These are phyloP conservation scores for Ophiocordyceps polyrhachis-furcata DNA, from an alignment of 2,329 filamentous ascomycete species.

Conservation along the genomic window DNA sequence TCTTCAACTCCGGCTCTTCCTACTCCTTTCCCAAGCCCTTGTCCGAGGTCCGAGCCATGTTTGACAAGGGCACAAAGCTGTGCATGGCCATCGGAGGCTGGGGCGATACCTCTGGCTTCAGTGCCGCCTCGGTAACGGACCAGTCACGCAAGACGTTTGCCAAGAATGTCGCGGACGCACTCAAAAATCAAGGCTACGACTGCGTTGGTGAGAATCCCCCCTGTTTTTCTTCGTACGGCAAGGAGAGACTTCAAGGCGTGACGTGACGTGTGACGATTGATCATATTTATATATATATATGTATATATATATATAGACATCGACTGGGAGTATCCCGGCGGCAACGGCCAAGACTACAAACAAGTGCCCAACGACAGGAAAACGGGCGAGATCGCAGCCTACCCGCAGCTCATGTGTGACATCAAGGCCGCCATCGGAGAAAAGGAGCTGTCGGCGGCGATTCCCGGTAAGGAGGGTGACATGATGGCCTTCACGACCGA, in stretches of 20 bases:
- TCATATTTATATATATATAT: no score
- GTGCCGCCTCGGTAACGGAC: constrained; percentile 25
- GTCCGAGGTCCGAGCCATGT: constrained; percentile 29
- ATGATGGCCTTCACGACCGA: constrained; percentile 47
- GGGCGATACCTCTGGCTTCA: constrained; percentile 41
- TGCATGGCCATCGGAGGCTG: constrained; percentile 49
- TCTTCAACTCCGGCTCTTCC: constrained; percentile 24
- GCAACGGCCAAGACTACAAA: constrained; percentile 54
- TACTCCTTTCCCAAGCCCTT: constrained; percentile 36
- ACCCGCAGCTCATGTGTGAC: constrained; percentile 38
- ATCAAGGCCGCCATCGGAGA: constrained; percentile 38
- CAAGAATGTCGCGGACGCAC: constrained; percentile 33
- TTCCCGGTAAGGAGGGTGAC: constrained; percentile 41
- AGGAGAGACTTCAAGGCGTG: no score
- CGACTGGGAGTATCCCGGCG: constrained; percentile 46
- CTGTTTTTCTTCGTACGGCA: no score
- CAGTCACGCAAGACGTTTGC: constrained; percentile 32
- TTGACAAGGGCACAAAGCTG: constrained; percentile 33
- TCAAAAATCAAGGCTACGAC: constrained; percentile 37
- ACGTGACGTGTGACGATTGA: not conserved
- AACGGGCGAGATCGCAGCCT: constrained; percentile 39
- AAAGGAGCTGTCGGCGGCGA: constrained; percentile 47
- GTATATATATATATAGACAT: constrained; percentile 25
- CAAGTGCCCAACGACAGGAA: constrained; percentile 38
- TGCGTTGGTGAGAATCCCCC: constrained; percentile 28